A percentile compares a stretch with the other conserved stretches of the same genome.
Evolutionary conservation across 805 yeast genomes (phyloP).

Genomic region (Wickerhamiella brachini): DNA sequence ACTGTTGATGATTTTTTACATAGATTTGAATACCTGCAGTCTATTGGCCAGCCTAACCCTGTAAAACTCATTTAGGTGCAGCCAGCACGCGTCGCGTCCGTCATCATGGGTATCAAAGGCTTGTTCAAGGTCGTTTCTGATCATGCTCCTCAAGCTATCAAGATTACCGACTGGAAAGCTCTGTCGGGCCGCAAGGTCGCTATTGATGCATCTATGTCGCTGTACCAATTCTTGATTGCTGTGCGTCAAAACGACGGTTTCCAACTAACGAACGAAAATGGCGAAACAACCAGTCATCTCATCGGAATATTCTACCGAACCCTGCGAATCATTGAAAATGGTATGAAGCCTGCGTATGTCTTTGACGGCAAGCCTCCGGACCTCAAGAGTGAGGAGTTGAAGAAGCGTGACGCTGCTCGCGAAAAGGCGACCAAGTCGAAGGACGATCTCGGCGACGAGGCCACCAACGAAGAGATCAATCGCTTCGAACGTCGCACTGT

Average conservation of each 20-base stretch:
- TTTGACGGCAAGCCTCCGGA: conserved; percentile 98
- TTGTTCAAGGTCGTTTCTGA: conserved; percentile 77
- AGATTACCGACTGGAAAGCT: conserved; percentile 66
- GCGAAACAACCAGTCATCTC: conserved; percentile 81
- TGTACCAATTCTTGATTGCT: conserved; percentile 90
- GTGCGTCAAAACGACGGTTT: conserved; percentile 97
- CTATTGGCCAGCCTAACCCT: not conserved
- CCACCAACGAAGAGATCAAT: conserved; percentile 62
- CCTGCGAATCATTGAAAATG: conserved; percentile 73
- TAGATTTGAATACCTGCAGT: no score
- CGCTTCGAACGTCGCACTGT: conserved; percentile 79
- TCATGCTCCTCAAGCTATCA: conserved; percentile 74
- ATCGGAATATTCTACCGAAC: conserved; percentile 97
- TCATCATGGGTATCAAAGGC: conserved; percentile 31
- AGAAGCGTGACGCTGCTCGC: conserved; percentile 65
- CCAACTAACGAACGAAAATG: conserved; percentile 73
- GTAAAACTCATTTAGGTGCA: not conserved
- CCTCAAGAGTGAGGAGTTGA: conserved; percentile 82
- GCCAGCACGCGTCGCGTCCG: not conserved
- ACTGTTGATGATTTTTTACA: no score
- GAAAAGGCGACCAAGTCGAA: conserved; percentile 71
- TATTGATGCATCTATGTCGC: conserved; percentile 77
- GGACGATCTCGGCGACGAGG: conserved; percentile 59
- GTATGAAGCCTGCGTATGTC: conserved; percentile 93
- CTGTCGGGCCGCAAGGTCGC: conserved; percentile 95